Base-by-base conservation (phyloP, 1,284 basidiomycete species). In the Cryptococcus sp. region DNA sequence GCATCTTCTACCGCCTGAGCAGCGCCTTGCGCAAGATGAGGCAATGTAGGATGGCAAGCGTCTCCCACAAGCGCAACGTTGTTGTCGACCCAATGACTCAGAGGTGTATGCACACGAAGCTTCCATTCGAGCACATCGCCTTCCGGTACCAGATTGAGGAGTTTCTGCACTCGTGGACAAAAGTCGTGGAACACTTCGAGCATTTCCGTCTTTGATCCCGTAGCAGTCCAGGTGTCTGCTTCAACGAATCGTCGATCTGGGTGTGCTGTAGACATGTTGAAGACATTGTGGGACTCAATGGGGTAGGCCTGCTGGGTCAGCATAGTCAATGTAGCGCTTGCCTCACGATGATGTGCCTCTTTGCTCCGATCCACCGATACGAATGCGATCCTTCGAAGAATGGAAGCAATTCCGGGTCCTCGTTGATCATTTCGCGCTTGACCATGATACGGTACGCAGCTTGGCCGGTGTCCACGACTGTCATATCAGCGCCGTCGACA, bases 381-480 rank as follows among this genome's bases (percentile, higher is more conserved):
- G 67, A 69, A 43, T 68, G 63, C 11, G 65, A 63, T 17, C 67
- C 68, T 7, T 67, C 67, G 52, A 79, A 70, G 55, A 79, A 68
- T 20, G 66, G 67, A 4, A 76, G 54, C n/a, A 79, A 67, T 46
- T 79, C 73, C 17, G 75, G 75, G 58, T 78, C 74, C 46, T 74
- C 64, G 34, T 69, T 63, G 55, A 78, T 69, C 46, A 68, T 66
- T 1, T 63, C 57, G 23, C 76, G 62, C 39, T 65, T 67, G 10
- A 79, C 63, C 40, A 78, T 62, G 54, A 79, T 75, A 16, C 78
- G 75, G 65, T 79, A 79, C 0, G 77, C 76, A 2, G 78, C 78
- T 62, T 78, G 74, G 16, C 78, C 78, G 1, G 76, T 78, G 60
- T 75, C 76, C 55, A 68, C 71, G 41, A 74, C 73, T 68, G 44